Conservation (phyloP, 768 basidiomycete genomes). For the Melanogaster broomeanus region DNA sequence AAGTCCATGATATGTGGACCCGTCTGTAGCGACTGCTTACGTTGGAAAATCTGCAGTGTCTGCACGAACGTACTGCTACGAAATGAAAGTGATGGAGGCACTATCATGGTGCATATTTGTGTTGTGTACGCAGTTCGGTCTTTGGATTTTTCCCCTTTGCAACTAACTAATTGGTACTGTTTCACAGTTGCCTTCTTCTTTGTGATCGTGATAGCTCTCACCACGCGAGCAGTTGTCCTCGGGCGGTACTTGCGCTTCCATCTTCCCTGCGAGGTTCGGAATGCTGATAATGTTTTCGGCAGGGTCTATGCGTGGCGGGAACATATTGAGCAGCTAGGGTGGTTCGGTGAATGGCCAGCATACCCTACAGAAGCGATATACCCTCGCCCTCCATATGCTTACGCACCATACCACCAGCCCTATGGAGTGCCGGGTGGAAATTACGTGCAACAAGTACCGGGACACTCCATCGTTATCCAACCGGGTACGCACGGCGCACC, state of each 20-base stretch:
- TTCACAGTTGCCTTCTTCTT: constrained; percentile 48
- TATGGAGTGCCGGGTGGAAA: constrained; percentile 28
- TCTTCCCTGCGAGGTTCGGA: background rate
- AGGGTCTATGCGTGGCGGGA: constrained; percentile 34
- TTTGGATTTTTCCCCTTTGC: constrained; percentile 1
- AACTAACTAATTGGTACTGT: background rate
- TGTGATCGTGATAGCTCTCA: constrained; percentile 56
- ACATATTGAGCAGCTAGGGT: constrained; percentile 60
- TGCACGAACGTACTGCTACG: constrained; percentile 61
- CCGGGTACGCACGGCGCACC: constrained; percentile 62
- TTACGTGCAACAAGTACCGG: constrained; percentile 52
- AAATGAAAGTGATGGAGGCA: constrained; percentile 78
- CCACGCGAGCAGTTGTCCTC: constrained; percentile 37
- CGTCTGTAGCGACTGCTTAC: constrained; percentile 5
- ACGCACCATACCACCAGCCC: constrained; percentile 35
- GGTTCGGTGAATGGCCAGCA: constrained; percentile 75
- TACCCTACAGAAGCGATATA: constrained; percentile 37
- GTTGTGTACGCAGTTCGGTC: constrained; percentile 37
- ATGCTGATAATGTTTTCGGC: background rate
- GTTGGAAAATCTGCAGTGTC: constrained; percentile 46
- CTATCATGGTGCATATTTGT: constrained; percentile 77
- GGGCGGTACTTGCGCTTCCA: constrained; percentile 26
- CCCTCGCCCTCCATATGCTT: constrained; percentile 25
- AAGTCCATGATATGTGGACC: constrained; percentile 20
- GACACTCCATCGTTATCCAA: constrained; percentile 68